Conservation (phyloP, 495 filamentous ascomycete species). For the Penicillium subrubescens region DNA sequence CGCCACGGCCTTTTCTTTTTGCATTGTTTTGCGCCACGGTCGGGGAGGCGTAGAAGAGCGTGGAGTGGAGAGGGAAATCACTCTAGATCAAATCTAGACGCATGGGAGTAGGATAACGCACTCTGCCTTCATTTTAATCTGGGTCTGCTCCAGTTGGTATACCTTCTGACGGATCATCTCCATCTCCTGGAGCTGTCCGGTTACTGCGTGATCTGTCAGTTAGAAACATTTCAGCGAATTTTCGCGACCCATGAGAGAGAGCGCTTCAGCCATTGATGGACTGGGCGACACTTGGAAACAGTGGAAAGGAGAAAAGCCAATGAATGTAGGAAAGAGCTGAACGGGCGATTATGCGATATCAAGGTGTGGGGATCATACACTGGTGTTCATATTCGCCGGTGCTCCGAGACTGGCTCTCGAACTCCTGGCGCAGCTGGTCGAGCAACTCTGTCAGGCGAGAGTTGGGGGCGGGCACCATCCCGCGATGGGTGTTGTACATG, state of each 20-base stretch:
- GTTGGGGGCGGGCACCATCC: constrained; percentile 73
- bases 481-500: constrained; percentile 92
- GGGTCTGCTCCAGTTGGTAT: constrained; percentile 84
- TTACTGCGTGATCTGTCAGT: constrained; percentile 60
- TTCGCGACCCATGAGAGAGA: constrained; percentile 19
- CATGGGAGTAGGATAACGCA: constrained; percentile 44
- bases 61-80: neutral
- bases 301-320: neutral
- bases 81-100: neutral
- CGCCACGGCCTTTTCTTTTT: neutral
- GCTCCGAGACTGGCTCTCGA: constrained; percentile 76
- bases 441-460: constrained; percentile 86
- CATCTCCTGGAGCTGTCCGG: constrained; percentile 86
- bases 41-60: neutral
- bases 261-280: constrained; percentile 16
- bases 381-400: constrained; percentile 85
- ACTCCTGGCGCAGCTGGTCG: constrained; percentile 87
- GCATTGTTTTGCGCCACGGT: neutral
- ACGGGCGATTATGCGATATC: neutral
- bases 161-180: constrained; percentile 89
- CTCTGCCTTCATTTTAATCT: constrained; percentile 87
- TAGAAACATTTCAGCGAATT: constrained; percentile 34
- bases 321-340: neutral
- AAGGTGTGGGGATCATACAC: constrained; percentile 60
- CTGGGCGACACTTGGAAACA: constrained; percentile 14